A percentile compares a stretch with the other conserved stretches of the same genome.
phyloP scores from a whole-genome alignment of 768 basidiomycete species.

The Wakefieldia striispora region DNA sequence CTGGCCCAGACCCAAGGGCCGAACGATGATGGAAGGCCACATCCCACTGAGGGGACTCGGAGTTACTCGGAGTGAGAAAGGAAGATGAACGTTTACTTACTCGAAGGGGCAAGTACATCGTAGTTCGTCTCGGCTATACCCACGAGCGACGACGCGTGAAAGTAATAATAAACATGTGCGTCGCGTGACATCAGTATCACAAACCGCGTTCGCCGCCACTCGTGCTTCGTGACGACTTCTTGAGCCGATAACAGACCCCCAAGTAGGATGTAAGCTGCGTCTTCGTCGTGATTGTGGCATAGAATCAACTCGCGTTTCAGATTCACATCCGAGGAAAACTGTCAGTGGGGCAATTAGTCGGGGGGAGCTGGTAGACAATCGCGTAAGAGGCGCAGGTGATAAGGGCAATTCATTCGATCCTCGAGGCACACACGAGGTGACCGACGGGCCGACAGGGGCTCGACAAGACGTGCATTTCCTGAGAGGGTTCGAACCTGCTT shows the following conservation, averaged over 20 bases:
- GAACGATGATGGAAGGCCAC: not conserved
- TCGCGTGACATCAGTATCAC: not conserved
- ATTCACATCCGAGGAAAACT: not conserved
- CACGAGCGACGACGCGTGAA: constrained; percentile 1
- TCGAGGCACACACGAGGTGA: constrained; percentile 25
- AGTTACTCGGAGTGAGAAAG: not conserved
- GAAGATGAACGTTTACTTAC: constrained; percentile 2
- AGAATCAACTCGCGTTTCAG: not conserved
- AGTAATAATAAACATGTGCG: not conserved
- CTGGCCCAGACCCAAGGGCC: constrained; percentile 1
- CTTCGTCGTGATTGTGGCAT: not conserved
- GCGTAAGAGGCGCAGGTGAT: constrained; percentile 17
- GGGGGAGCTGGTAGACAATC: not conserved
- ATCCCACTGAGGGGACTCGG: not conserved
- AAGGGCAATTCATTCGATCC: constrained; percentile 15
- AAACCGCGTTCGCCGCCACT: not conserved
- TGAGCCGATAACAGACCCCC: too few relatives aligned
- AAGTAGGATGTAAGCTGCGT: too few relatives aligned
- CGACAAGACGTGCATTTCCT: constrained; percentile 3
- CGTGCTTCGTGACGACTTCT: too few relatives aligned
- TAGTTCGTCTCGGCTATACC: constrained; percentile 5
- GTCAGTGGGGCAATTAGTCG: constrained; percentile 4
- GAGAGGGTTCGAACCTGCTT: not conserved
- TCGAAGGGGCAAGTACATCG: not conserved
- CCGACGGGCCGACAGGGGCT: not conserved